A percentile compares a stretch with the other conserved stretches of the same genome.
phyloP scores from a whole-genome alignment of 2,329 filamentous ascomycete species.

The Aspergillus brasiliensis region DNA sequence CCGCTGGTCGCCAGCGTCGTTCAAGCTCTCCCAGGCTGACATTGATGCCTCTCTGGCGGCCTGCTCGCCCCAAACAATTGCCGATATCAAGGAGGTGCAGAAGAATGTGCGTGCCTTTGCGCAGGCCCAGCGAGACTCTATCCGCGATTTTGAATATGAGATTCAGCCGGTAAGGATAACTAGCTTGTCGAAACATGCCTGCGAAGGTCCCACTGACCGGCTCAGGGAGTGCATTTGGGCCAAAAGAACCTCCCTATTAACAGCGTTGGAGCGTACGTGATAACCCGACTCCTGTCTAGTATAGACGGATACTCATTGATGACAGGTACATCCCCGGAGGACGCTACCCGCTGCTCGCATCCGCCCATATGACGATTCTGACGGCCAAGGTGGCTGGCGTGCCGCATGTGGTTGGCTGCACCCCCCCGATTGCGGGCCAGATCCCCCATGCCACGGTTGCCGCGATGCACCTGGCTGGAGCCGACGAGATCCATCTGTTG shows the following conservation, averaged over 20 bases:
- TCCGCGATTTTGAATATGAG: slow-evolving; percentile 57
- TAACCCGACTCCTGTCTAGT: background rate
- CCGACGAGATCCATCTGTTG: slow-evolving; percentile 55
- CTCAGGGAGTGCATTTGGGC: slow-evolving; percentile 51
- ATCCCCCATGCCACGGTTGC: slow-evolving; percentile 54
- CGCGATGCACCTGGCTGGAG: slow-evolving; percentile 54
- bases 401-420: slow-evolving; percentile 53
- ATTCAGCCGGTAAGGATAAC: slow-evolving; percentile 39
- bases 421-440: slow-evolving; percentile 53
- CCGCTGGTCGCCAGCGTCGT: slow-evolving; percentile 54
- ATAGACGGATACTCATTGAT: too few species aligned
- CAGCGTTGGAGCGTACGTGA: slow-evolving; percentile 47
- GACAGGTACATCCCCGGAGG: slow-evolving; percentile 53
- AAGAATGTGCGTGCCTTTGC: slow-evolving; percentile 54
- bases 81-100: slow-evolving; percentile 57
- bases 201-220: background rate
- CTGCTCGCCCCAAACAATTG: slow-evolving; percentile 52
- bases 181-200: too few species aligned
- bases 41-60: slow-evolving; percentile 50
- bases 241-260: slow-evolving; percentile 55
- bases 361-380: slow-evolving; percentile 59
- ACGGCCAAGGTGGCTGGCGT: slow-evolving; percentile 59
- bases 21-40: slow-evolving; percentile 50
- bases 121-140: slow-evolving; percentile 47
- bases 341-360: slow-evolving; percentile 56